A percentile compares a stretch with the other conserved stretches of the same genome.
These are phyloP conservation scores for Helminthosporium solani DNA, from an alignment of 2,329 filamentous ascomycete species.

Conservation along the genomic window DNA sequence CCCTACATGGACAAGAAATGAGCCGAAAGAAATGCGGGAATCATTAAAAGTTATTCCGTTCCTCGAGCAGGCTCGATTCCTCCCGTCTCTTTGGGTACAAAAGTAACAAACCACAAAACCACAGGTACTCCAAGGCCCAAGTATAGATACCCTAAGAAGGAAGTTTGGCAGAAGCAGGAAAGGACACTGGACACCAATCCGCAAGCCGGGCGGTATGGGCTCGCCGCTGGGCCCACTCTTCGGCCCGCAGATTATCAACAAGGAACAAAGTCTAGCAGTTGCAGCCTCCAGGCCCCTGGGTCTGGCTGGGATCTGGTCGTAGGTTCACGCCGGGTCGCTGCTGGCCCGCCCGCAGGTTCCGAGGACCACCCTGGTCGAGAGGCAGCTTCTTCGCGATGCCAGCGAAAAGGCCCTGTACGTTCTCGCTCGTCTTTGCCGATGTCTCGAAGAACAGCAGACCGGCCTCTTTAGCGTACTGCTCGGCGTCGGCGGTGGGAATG, in stretches of 20 bases:
- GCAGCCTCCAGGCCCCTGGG: slow-evolving; percentile 61
- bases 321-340: slow-evolving; percentile 67
- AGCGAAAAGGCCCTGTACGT: slow-evolving; percentile 93
- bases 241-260: neutral
- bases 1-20: slow-evolving; percentile 5
- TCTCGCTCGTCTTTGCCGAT: slow-evolving; percentile 94
- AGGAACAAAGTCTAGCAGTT: slow-evolving; percentile 56
- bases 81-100: slow-evolving; percentile 23
- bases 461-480: slow-evolving; percentile 91
- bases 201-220: slow-evolving; percentile 2
- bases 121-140: slow-evolving; percentile 30
- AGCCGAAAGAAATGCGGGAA: slow-evolving; percentile 11
- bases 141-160: slow-evolving; percentile 20
- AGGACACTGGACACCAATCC: slow-evolving; percentile 9
- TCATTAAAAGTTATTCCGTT: slow-evolving; percentile 32
- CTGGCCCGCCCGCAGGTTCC: slow-evolving; percentile 67
- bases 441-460: slow-evolving; percentile 98
- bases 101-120: slow-evolving; percentile 17
- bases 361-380: slow-evolving; percentile 90
- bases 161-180: slow-evolving; percentile 10
- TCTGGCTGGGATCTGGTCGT: slow-evolving; percentile 60
- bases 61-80: slow-evolving; percentile 31
- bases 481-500: slow-evolving; percentile 83
- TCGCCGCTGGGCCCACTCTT: neutral
- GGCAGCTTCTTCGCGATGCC: slow-evolving; percentile 97